Evolutionary conservation across 352 stramenopile species (phyloP), one percentile per base, ranked within the genome.

Genomic region (Thalassiosira hispida): DNA sequence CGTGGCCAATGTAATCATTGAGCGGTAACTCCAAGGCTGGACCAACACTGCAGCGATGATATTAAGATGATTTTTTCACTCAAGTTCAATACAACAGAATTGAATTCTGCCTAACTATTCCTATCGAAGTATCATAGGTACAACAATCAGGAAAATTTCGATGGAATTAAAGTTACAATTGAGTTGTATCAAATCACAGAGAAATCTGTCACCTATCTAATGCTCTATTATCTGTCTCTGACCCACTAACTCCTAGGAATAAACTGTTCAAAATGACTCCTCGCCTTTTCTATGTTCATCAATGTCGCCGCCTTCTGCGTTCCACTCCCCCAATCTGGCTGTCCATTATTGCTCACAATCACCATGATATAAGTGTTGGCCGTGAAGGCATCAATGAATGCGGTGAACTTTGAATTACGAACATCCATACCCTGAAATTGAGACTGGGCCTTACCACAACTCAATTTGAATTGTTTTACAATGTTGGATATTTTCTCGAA

Each of bases 401-500:
- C 96, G 49, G 95, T 98, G 72, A 99, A 99, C 53, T 83, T 79
- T 16, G 80, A 90, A 90, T 99, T 99, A n/a, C 93, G 95, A 52
- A 98, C 97, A 83, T 96, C 92, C 96, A 99, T 98, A 46, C 96
- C 97, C 83, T 98, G 95, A 79, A 99, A 99, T 84, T 99, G 95
- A 25, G 96, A 96, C 85, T 98, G 96, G 0, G 96, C 97, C 90
- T 99, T 99, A 80, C 94, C 97, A 88, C 97, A 99, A 84, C 92
- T 97, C 18, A 99, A 92, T 89, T 99, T 99, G 90, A 99, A 99
- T 88, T 99, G 97, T 90, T 99, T 99, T 87, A 99, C 98, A 88
- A 99, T 99, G 84, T 99, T 99, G 80, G 94, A 98, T 78, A 99
- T 99, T 81, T 99, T 99, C 91, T 99, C 97, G 84, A 99, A 99